Conservation (phyloP, 495 filamentous ascomycete species). For the Penicillium verhagenii region DNA sequence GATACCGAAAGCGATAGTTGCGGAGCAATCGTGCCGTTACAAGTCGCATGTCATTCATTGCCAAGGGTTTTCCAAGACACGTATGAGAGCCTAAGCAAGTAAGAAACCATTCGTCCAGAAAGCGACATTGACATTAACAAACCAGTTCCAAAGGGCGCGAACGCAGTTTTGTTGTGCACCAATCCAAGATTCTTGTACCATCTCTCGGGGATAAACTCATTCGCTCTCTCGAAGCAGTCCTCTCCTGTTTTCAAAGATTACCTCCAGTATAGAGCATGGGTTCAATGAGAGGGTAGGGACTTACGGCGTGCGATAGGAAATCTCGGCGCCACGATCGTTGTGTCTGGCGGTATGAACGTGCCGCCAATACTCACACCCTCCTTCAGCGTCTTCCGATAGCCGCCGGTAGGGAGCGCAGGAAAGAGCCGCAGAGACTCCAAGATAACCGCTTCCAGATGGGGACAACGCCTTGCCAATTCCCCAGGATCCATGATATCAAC, state of each 20-base stretch:
- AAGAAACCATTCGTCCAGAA: no score
- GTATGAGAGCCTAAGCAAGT: no score
- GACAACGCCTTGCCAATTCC: constrained; percentile 23
- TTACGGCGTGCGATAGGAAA: constrained; percentile 40
- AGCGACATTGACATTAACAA: no score
- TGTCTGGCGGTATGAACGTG: constrained; percentile 25
- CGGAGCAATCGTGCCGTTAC: constrained; percentile 41
- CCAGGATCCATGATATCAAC: constrained; percentile 7
- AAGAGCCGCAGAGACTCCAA: constrained; percentile 53
- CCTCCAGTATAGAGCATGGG: no score
- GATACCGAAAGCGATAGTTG: constrained; percentile 43
- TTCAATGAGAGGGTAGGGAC: no score
- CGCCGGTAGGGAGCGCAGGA: constrained; percentile 42
- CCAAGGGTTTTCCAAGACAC: constrained; percentile 53
- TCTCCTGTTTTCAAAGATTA: constrained; percentile 22
- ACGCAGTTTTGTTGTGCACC: constrained; percentile 48
- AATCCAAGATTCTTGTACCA: constrained; percentile 50
- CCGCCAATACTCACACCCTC: constrained; percentile 22
- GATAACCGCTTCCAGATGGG: constrained; percentile 48
- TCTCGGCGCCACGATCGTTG: constrained; percentile 30
- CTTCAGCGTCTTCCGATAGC: constrained; percentile 30
- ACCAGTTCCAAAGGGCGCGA: constrained; percentile 51
- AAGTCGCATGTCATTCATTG: constrained; percentile 48
- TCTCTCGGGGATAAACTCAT: constrained; percentile 54
- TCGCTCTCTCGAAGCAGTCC: constrained; percentile 33